Evolutionary conservation across 2,329 filamentous ascomycete species (phyloP), one percentile per base, ranked within the genome.

Genomic region (Monosporascus cannonballus): DNA sequence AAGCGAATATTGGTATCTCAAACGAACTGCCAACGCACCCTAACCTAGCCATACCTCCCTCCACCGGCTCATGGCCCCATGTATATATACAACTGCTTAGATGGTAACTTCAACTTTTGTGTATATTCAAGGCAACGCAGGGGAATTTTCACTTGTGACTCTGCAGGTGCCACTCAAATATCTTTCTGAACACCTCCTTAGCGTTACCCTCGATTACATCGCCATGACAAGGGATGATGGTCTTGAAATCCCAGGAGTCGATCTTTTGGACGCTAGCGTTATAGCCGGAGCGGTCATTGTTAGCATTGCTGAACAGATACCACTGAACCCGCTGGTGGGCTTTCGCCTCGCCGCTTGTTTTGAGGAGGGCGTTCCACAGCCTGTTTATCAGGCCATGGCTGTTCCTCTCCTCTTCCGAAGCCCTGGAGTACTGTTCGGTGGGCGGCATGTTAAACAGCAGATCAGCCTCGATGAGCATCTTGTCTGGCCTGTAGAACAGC

Each of bases 401-500:
- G 11, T 61, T 62, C 54, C 62, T 64, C n/a, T 76, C 71, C 0
- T 68, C 76, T 4, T 82, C 73, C 34, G 75, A 72, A 3, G 81
- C 76, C 8, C 75, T 77, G 0, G 81, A 81, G 71, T 90, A 96
- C 73, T 97, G 94, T 73, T 99, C 94, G 0, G 75, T 83, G 0
- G 90, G 83, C 0, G 94, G 94, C 36, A 96, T 73, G 69, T 96
- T 97, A 78, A 97, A 97, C 59, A 97, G 67, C 42, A 97, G 71
- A 69, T 99, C 94, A 6, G 91, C 94, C 72, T 96, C 76, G 65
- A 99, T 92, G 45, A 99, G 73, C 0, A 90, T 87, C 52, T 77
- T 75, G 14, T 89, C 85, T 0, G 89, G 90, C 67, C 85, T 86
- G 76, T 96, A 91, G 65, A 86, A 75, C 71, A 97, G 90, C 25